Evolutionary conservation across 176 grass and related monocot species (phyloP), one percentile per base, ranked within the genome.

Genomic region (Ensete glaucum): DNA sequence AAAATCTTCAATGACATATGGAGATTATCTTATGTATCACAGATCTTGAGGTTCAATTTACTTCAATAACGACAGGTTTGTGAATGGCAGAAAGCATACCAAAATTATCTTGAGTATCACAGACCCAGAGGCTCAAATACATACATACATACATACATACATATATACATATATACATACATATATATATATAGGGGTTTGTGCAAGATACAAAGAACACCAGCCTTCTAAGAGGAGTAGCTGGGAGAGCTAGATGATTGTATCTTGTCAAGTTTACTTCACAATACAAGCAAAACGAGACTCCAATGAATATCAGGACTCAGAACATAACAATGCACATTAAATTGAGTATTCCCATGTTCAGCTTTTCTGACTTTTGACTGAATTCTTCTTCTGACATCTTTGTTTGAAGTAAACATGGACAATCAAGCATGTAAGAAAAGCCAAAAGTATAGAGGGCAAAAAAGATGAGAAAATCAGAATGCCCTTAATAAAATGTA

Each of bases 1-100:
- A 43, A 43, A 78, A 76, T 84, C 72, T 82, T 95, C 80, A 87
- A 73, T 81, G 71, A 81, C 81, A 43, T 5, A 43, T 43, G 34
- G 34, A 43, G 34, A 43, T 43, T 43, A 43, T 43, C 4, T 43
- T 43, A 43, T 43, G 34, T 43, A 43, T 43, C 34, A 43, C 34
- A 43, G 34, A 43, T 43, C 34, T 43, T 43, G 34, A 43, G 34
- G 34, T 43, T 43, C 34, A 43, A 43, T 43, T 43, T 43, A 43
- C 34, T 43, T 43, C 34, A 43, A 43, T 6, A 43, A 43, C 5
- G 34, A 43, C 34, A 0, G 34, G 34, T 43, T 43, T 43, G 34
- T 43, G 34, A 43, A 43, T 43, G 34, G 34, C 6, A 43, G 4
- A 43, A 43, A 43, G 34, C 4, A 43, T 43, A 43, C 34, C 34